Percentiles rank a stretch among this genome's conserved stretches.
Conservation (phyloP, 768 basidiomycete species). For the Termitomyces sp. region DNA sequence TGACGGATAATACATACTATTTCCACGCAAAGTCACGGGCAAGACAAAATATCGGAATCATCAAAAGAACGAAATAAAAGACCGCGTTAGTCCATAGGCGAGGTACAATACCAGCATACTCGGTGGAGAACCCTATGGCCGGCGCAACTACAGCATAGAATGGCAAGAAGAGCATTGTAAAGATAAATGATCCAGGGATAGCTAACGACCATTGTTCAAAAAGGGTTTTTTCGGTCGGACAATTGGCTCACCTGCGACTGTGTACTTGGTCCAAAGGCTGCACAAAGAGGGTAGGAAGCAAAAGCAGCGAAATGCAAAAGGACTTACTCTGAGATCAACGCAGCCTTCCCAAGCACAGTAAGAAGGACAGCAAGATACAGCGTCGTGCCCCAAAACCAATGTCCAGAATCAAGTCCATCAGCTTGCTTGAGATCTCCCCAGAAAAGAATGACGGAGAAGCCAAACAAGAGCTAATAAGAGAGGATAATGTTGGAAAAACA, state of each 20-base stretch:
- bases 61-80: conserved; percentile 85
- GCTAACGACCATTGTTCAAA: conserved; percentile 37
- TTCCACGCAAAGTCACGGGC: conserved; percentile 93
- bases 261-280: conserved; percentile 99
- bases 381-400: conserved; percentile 99
- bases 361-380: conserved; percentile 91
- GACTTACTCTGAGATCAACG: conserved; percentile 91
- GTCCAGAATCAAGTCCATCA: conserved; percentile 80
- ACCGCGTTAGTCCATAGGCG: conserved; percentile 83
- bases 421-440: conserved; percentile 87
- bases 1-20: conserved; percentile 58
- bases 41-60: conserved; percentile 83
- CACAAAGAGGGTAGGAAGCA: not conserved
- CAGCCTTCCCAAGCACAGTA: conserved; percentile 96
- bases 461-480: conserved; percentile 65
- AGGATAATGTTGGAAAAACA: conserved; percentile 2
- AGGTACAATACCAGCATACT: conserved; percentile 87
- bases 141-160: conserved; percentile 88
- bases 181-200: conserved; percentile 94
- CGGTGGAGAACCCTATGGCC: conserved; percentile 79
- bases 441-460: conserved; percentile 85
- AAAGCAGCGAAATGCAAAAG: not conserved
- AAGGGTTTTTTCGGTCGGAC: not conserved
- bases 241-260: conserved; percentile 67
- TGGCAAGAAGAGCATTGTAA: conserved; percentile 95